phyloP scores from a whole-genome alignment of 2,329 filamentous ascomycete species.

The Aureobasidium melanogenum region DNA sequence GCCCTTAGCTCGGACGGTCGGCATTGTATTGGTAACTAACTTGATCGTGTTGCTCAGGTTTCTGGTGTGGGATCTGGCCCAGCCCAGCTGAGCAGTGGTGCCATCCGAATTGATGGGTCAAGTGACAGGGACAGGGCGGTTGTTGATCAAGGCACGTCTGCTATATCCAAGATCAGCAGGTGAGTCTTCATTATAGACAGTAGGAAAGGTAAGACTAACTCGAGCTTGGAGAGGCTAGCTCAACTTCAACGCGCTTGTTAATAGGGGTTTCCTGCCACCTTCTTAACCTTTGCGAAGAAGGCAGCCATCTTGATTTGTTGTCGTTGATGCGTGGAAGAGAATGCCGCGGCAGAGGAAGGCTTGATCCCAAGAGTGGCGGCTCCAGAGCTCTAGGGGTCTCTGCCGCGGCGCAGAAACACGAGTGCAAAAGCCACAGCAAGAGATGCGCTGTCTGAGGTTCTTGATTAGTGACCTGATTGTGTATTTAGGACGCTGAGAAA shows the following conservation, averaged over 20 bases:
- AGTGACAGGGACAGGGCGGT: not conserved
- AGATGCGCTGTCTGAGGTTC: constrained; percentile 78
- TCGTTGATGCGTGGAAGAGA: too few species aligned
- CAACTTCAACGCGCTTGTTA: not conserved
- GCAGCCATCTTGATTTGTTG: too few species aligned
- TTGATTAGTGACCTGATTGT: constrained; percentile 50
- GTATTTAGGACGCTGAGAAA: not conserved
- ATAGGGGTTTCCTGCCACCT: too few species aligned
- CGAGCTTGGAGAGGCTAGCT: not conserved
- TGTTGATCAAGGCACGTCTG: not conserved
- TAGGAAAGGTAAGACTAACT: not conserved
- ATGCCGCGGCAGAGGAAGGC: not conserved
- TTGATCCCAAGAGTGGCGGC: constrained; percentile 57
- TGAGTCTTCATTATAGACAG: not conserved
- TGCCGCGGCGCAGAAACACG: constrained; percentile 60
- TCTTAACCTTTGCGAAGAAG: too few species aligned
- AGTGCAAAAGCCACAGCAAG: constrained; percentile 81
- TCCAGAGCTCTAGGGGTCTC: constrained; percentile 63
- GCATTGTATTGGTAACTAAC: not conserved
- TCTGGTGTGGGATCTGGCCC: not conserved
- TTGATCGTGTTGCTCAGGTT: not conserved
- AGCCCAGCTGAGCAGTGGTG: not conserved
- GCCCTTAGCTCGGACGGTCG: not conserved
- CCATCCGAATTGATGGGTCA: not conserved
- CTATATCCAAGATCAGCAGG: not conserved